These are phyloP conservation scores for Plenodomus biglobosus DNA, from an alignment of 2,329 filamentous ascomycete genomes.

Conservation along the genomic window DNA sequence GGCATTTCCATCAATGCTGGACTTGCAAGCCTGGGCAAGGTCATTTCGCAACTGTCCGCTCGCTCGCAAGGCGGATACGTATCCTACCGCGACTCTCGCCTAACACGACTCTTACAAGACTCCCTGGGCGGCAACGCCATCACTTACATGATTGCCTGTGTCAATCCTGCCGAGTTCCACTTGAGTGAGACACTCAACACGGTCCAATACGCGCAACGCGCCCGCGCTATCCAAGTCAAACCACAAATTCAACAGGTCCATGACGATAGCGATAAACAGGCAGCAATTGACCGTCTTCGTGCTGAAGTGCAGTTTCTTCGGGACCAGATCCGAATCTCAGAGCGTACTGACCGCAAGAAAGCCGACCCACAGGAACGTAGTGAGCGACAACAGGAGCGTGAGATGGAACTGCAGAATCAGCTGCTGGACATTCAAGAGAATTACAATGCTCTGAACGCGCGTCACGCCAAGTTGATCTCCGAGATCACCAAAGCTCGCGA, in stretches of 20 bases:
- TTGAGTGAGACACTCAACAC: constrained; percentile 97
- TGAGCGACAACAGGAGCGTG: constrained; percentile 80
- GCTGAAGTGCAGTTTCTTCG: constrained; percentile 91
- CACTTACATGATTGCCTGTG: constrained; percentile 99
- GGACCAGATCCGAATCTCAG: constrained; percentile 87
- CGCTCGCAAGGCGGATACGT: constrained; percentile 85
- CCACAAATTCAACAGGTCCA: constrained; percentile 87
- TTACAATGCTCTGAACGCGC: constrained; percentile 85
- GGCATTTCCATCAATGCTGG: constrained; percentile 98
- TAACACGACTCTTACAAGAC: constrained; percentile 92
- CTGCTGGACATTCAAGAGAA: constrained; percentile 91
- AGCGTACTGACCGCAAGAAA: constrained; percentile 63
- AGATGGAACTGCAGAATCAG: constrained; percentile 90
- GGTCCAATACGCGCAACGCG: constrained; percentile 91
- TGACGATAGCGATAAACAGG: constrained; percentile 92
- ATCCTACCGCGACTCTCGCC: constrained; percentile 96
- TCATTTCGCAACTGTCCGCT: constrained; percentile 96
- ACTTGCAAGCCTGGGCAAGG: constrained; percentile 90
- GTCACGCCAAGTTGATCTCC: constrained; percentile 92
- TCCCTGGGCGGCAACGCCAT: constrained; percentile 96
- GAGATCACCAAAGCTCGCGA: constrained; percentile 88
- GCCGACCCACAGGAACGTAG: constrained; percentile 65
- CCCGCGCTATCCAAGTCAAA: constrained; percentile 95
- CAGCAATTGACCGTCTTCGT: constrained; percentile 87
- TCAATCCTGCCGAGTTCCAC: constrained; percentile 95